Evolutionary conservation across 495 filamentous ascomycete genomes (phyloP).

Genomic region (Podospora australis): DNA sequence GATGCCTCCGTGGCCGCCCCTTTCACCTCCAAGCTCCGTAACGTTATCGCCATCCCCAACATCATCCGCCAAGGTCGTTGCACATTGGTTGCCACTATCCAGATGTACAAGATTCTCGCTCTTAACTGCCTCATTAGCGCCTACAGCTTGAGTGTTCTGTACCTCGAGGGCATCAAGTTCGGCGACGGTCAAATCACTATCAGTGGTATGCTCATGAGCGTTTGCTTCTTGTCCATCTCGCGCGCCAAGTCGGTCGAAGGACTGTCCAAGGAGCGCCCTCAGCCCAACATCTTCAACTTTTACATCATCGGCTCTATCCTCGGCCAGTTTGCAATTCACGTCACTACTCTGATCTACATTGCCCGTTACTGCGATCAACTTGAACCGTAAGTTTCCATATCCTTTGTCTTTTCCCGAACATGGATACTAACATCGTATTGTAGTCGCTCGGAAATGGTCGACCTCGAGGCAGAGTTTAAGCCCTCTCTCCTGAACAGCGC

Average conservation of each 20-base stretch:
- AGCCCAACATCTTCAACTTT: conserved; percentile 97
- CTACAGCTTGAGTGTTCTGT: conserved; percentile 93
- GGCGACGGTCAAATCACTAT: conserved; percentile 98
- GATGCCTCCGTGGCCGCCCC: conserved; percentile 96
- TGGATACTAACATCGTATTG: conserved; percentile 22
- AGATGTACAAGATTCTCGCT: conserved; percentile 99
- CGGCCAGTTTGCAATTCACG: conserved; percentile 95
- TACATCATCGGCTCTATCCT: conserved; percentile 98
- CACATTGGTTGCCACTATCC: conserved; percentile 94
- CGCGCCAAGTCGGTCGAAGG: conserved; percentile 91
- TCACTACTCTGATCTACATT: conserved; percentile 89
- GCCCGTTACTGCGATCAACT: conserved; percentile 77
- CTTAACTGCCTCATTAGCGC: conserved; percentile 97
- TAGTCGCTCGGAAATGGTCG: conserved; percentile 65
- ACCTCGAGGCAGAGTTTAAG: conserved; percentile 91
- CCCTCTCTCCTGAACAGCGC: conserved; percentile 94
- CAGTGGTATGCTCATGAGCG: conserved; percentile 99
- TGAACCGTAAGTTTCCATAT: conserved; percentile 60
- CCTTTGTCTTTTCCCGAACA: not conserved
- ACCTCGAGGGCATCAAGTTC: conserved; percentile 98
- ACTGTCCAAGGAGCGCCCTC: conserved; percentile 92
- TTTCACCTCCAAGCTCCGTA: conserved; percentile 95
- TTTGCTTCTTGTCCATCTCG: conserved; percentile 96
- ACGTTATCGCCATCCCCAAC: conserved; percentile 95
- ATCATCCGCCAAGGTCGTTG: conserved; percentile 97